Conservation (phyloP, 768 basidiomycete species). For the Pulveroboletus frians region DNA sequence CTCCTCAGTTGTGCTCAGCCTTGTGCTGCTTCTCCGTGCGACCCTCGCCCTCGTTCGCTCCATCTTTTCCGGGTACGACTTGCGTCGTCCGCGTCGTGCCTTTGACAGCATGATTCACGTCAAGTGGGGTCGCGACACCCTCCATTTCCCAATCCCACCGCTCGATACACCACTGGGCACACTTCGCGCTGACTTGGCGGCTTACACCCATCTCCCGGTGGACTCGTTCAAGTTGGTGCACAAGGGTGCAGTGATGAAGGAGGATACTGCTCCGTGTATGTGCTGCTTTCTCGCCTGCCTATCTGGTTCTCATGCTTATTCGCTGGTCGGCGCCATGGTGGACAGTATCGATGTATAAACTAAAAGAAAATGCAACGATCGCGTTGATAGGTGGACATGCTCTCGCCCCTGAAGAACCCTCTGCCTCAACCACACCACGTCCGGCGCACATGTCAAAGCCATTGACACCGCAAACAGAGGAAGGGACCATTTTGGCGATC, state of each 20-base stretch:
- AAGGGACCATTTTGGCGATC: constrained; percentile 32
- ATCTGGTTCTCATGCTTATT: constrained; percentile 15
- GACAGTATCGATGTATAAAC: constrained; percentile 68
- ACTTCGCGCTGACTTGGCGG: constrained; percentile 59
- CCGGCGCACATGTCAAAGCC: not conserved
- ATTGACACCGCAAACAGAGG: constrained; percentile 33
- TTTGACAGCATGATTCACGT: constrained; percentile 37
- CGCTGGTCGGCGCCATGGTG: not conserved
- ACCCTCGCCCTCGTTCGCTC: constrained; percentile 16
- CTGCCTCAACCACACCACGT: not conserved
- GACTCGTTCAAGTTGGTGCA: constrained; percentile 82
- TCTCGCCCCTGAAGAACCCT: constrained; percentile 13
- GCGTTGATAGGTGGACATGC: constrained; percentile 56
- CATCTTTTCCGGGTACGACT: constrained; percentile 1
- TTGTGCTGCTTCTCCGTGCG: constrained; percentile 31
- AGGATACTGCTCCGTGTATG: constrained; percentile 62
- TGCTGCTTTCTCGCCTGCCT: constrained; percentile 13
- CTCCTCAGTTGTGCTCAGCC: constrained; percentile 27
- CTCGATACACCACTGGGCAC: constrained; percentile 52
- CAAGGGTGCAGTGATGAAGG: constrained; percentile 87
- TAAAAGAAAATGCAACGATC: constrained; percentile 65
- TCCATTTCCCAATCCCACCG: constrained; percentile 52
- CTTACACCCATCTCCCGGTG: constrained; percentile 66
- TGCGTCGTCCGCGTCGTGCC: constrained; percentile 5
- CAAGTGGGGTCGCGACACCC: constrained; percentile 48